These are phyloP conservation scores for Fusarium nurragi DNA, from an alignment of 2,329 filamentous ascomycete genomes.

Conservation along the genomic window DNA sequence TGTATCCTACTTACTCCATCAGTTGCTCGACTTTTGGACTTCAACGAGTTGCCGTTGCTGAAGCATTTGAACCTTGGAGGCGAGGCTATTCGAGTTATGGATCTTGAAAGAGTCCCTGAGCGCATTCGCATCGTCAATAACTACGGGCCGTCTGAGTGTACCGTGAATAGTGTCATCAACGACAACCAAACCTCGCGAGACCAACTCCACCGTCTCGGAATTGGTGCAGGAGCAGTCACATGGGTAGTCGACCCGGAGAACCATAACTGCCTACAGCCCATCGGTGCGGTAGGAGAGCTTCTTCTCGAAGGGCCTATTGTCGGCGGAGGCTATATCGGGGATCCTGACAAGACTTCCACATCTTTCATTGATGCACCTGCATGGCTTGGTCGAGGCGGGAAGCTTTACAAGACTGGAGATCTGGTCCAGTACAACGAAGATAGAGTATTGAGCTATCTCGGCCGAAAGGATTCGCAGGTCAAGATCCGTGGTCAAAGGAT, in stretches of 20 bases:
- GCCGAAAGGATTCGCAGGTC: not conserved
- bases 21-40: slow-evolving; percentile 4
- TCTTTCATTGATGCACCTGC: not conserved
- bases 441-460: not conserved
- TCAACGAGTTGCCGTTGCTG: not conserved
- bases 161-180: not conserved
- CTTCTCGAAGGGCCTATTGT: slow-evolving; percentile 1
- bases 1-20: slow-evolving; percentile 36
- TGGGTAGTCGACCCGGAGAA: slow-evolving; percentile 1
- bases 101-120: not conserved
- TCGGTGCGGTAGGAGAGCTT: not conserved
- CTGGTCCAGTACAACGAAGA: not conserved
- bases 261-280: not conserved
- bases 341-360: not conserved
- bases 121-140: slow-evolving; percentile 26
- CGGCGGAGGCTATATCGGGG: slow-evolving; percentile 4
- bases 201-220: not conserved
- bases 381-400: not conserved
- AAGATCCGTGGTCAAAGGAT: slow-evolving; percentile 4
- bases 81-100: not conserved
- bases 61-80: slow-evolving; percentile 1
- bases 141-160: slow-evolving; percentile 15
- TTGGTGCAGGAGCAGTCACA: not conserved
- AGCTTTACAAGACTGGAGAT: slow-evolving; percentile 5
- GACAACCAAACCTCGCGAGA: not conserved